phyloP scores from a whole-genome alignment of 257 asterid species.

The Nicotiana benthamiana region DNA sequence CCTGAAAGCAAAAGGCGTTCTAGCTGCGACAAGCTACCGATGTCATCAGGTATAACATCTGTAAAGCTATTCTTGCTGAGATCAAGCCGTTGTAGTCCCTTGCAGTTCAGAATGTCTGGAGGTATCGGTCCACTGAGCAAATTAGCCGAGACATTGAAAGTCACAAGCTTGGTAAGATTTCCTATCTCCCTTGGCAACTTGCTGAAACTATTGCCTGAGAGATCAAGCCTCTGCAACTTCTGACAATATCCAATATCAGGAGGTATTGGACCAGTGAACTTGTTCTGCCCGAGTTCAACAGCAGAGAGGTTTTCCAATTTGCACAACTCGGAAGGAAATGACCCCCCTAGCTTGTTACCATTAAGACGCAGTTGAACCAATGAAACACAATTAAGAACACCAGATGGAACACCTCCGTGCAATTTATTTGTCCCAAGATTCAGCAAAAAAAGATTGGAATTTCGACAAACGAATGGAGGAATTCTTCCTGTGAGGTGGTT shows the following conservation, averaged over 20 bases:
- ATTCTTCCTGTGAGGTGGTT: constrained; percentile 63
- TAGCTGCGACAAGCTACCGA: constrained; percentile 68
- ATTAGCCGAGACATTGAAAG: constrained; percentile 68
- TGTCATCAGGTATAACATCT: constrained; percentile 44
- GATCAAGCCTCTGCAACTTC: constrained; percentile 79
- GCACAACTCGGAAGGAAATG: constrained; percentile 69
- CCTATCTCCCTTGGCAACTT: constrained; percentile 67
- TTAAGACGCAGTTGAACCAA: constrained; percentile 68
- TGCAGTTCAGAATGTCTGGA: constrained; percentile 50
- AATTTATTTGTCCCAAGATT: constrained; percentile 62
- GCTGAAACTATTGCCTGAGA: constrained; percentile 60
- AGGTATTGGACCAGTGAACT: constrained; percentile 61
- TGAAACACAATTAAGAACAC: constrained; percentile 49
- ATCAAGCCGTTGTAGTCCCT: constrained; percentile 75
- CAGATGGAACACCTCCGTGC: constrained; percentile 58
- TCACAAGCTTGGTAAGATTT: constrained; percentile 55
- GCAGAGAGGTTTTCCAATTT: constrained; percentile 64
- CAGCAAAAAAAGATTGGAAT: constrained; percentile 53
- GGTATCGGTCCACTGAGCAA: constrained; percentile 54
- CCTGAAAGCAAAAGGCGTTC: constrained; percentile 70
- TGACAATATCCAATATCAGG: constrained; percentile 49
- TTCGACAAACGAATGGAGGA: constrained; percentile 57
- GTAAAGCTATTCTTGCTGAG: constrained; percentile 63
- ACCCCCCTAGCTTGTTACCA: constrained; percentile 49
- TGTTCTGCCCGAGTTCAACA: constrained; percentile 66